These are phyloP conservation scores for Trichophyton schoenleinii DNA, from an alignment of 2,329 filamentous ascomycete genomes.

Conservation along the genomic window DNA sequence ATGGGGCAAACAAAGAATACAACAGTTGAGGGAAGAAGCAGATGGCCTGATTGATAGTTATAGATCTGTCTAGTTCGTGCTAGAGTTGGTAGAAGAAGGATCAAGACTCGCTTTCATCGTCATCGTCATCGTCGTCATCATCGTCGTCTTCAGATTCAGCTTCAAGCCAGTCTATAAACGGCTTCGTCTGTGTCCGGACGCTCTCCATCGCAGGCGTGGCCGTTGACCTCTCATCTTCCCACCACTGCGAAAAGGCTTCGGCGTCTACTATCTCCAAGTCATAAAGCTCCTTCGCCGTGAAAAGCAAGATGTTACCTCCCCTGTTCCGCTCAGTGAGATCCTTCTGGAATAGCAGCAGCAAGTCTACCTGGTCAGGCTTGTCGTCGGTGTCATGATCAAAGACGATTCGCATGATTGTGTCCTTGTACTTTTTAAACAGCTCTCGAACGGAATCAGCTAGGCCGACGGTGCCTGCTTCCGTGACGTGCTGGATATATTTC, in stretches of 20 bases:
- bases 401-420: constrained; percentile 47
- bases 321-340: constrained; percentile 57
- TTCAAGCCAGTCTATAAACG: constrained; percentile 73
- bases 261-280: constrained; percentile 75
- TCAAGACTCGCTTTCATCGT: constrained; percentile 28
- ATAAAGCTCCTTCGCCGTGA: constrained; percentile 72
- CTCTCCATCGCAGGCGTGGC: constrained; percentile 56
- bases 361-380: constrained; percentile 67
- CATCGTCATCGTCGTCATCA: constrained; percentile 52
- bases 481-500: constrained; percentile 62
- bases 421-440: constrained; percentile 52
- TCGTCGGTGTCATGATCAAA: constrained; percentile 42
- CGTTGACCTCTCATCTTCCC: constrained; percentile 58
- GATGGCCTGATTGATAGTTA: neutral
- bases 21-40: neutral
- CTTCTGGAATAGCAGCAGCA: constrained; percentile 68
- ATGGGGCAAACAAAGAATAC: neutral
- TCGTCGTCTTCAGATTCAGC: constrained; percentile 60
- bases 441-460: constrained; percentile 52
- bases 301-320: constrained; percentile 58
- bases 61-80: neutral
- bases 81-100: too few species aligned
- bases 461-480: constrained; percentile 44
- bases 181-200: constrained; percentile 60
- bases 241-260: constrained; percentile 81